phyloP scores from a whole-genome alignment of 2,329 filamentous ascomycete species.

The Colletotrichum sp. region DNA sequence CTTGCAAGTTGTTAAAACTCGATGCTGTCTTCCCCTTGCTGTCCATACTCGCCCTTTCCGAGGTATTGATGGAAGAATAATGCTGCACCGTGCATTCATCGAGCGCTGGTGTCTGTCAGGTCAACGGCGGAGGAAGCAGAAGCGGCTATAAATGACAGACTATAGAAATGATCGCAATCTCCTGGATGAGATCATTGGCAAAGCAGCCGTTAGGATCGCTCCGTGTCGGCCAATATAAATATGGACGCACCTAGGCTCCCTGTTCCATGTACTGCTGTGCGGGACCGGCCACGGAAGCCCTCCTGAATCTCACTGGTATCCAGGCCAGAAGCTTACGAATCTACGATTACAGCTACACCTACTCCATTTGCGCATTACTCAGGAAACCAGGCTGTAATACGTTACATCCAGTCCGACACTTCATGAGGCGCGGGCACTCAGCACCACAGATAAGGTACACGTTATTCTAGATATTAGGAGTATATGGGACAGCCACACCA shows the following conservation, averaged over 20 bases:
- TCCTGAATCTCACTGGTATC: rapidly evolving
- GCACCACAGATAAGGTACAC: rapidly evolving
- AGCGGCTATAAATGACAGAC: neutral
- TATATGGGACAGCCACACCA: rapidly evolving
- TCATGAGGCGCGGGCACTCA: rapidly evolving
- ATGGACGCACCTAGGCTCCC: neutral
- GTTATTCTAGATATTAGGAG: neutral
- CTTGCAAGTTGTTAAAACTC: neutral
- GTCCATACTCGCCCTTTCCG: rapidly evolving
- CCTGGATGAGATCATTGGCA: neutral
- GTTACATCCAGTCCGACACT: rapidly evolving
- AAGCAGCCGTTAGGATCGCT: neutral
- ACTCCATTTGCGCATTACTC: rapidly evolving
- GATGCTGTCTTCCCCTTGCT: neutral
- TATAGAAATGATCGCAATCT: rapidly evolving
- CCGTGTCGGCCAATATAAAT: neutral
- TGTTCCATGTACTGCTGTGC: rapidly evolving
- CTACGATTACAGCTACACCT: neutral
- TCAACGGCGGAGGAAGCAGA: neutral
- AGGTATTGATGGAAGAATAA: rapidly evolving
- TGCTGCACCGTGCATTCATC: rapidly evolving
- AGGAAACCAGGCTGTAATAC: neutral
- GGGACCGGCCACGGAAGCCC: too few relatives aligned
- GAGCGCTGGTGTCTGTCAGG: neutral
- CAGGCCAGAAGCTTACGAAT: rapidly evolving